Percentiles rank a stretch among this genome's conserved stretches.
Conservation (phyloP, 2,329 filamentous ascomycete genomes). For the Hypoxylon sp. region DNA sequence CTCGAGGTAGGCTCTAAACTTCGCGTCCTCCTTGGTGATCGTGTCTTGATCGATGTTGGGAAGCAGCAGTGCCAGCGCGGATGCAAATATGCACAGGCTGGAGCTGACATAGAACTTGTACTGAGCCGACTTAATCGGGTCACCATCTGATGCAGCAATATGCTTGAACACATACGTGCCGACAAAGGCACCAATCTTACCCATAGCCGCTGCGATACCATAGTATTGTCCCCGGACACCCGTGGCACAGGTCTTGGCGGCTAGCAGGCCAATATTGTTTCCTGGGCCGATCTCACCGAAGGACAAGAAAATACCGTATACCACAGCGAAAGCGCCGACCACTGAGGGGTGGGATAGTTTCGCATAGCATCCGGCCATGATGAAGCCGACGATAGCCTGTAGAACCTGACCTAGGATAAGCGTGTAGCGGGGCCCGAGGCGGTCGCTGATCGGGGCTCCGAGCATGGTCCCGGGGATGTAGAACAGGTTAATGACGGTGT, state of each 20-base stretch:
- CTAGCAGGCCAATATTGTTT: conserved; percentile 90
- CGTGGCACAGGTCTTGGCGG: conserved; percentile 89
- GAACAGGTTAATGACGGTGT: conserved; percentile 88
- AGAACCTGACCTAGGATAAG: conserved; percentile 78
- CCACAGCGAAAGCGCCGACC: conserved; percentile 82
- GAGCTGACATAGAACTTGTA: conserved; percentile 93
- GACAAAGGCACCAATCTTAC: conserved; percentile 87
- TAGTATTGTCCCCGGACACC: conserved; percentile 84
- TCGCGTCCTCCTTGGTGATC: conserved; percentile 81
- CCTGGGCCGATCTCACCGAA: conserved; percentile 88
- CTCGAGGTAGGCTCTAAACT: conserved; percentile 81
- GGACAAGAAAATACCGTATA: conserved; percentile 84
- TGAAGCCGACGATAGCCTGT: conserved; percentile 86
- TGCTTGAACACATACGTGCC: conserved; percentile 87
- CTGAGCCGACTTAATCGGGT: conserved; percentile 75
- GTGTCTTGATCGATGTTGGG: conserved; percentile 89
- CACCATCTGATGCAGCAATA: conserved; percentile 73
- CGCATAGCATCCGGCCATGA: conserved; percentile 86
- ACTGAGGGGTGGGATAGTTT: conserved; percentile 76
- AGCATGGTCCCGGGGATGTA: conserved; percentile 87
- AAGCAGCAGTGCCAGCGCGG: conserved; percentile 75
- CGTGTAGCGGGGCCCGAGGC: conserved; percentile 82
- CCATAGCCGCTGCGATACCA: conserved; percentile 78
- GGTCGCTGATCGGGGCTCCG: conserved; percentile 83
- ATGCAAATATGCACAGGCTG: conserved; percentile 81